Evolutionary conservation across 2,329 filamentous ascomycete species (phyloP).

Genomic region (Cladophialophora bantiana): DNA sequence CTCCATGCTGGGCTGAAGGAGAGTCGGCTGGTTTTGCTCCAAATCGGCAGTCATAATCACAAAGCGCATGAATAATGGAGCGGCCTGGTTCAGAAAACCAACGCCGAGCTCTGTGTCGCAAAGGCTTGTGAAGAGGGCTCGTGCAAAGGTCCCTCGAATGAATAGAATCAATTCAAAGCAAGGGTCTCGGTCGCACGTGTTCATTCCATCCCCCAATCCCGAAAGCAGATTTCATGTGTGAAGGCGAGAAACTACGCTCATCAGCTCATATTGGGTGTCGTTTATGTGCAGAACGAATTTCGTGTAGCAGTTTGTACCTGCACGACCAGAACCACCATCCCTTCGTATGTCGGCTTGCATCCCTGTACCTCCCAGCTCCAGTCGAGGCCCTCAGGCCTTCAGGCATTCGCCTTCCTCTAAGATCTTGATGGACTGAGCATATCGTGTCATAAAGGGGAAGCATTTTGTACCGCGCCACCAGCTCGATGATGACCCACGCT

Average conservation of each 20-base stretch:
- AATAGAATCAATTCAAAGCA: neutral
- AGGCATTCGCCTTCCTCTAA: neutral
- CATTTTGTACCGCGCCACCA: neutral
- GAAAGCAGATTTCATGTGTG: neutral
- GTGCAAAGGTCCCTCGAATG: neutral
- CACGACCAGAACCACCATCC: neutral
- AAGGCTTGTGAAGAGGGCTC: neutral
- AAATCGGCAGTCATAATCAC: neutral
- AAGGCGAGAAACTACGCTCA: neutral
- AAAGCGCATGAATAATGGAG: neutral
- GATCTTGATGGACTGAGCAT: neutral
- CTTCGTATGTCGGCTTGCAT: neutral
- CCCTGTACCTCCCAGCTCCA: neutral
- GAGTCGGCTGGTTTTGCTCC: neutral
- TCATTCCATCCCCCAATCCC: neutral
- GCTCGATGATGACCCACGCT: neutral
- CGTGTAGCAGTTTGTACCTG: neutral
- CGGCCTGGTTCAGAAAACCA: neutral
- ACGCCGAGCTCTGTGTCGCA: neutral
- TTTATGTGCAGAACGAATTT: slow-evolving; percentile 5
- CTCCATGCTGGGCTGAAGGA: neutral
- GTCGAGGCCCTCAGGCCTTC: neutral
- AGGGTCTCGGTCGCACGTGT: neutral
- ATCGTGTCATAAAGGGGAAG: neutral
- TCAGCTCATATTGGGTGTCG: neutral